phyloP scores from a whole-genome alignment of 331 rosid species.

The Quercus phellos region DNA sequence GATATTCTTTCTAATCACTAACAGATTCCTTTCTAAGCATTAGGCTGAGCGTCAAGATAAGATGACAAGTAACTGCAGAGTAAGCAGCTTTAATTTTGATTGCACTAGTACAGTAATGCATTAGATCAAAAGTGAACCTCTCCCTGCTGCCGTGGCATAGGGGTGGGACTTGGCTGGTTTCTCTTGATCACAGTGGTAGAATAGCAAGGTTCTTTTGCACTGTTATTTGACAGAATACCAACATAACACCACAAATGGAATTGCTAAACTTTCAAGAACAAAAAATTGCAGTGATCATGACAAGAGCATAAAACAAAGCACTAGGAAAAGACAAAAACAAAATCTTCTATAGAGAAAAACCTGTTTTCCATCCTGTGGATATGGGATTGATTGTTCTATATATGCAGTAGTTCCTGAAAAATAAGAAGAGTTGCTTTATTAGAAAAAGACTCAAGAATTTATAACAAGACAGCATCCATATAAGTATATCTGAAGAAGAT shows the following conservation, averaged over 20 bases:
- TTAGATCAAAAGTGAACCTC: not conserved
- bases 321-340: not conserved
- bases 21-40: too few relatives aligned
- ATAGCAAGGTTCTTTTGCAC: not conserved
- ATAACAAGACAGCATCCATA: not conserved
- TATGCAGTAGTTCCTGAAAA: constrained; percentile 71
- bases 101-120: not conserved
- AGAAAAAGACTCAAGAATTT: constrained; percentile 30
- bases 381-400: constrained; percentile 78
- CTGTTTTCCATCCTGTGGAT: constrained; percentile 93
- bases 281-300: not conserved
- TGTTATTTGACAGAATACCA: not conserved
- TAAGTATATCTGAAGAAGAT: not conserved
- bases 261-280: not conserved
- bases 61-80: not conserved
- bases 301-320: not conserved
- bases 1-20: not conserved
- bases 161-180: not conserved
- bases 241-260: not conserved
- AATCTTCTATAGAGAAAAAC: constrained; percentile 28
- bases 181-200: not conserved
- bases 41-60: not conserved
- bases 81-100: not conserved
- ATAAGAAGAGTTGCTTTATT: constrained; percentile 24
- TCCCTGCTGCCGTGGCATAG: not conserved